Conservation (phyloP, 257 asterid species). For the Scutellaria baicalensis region DNA sequence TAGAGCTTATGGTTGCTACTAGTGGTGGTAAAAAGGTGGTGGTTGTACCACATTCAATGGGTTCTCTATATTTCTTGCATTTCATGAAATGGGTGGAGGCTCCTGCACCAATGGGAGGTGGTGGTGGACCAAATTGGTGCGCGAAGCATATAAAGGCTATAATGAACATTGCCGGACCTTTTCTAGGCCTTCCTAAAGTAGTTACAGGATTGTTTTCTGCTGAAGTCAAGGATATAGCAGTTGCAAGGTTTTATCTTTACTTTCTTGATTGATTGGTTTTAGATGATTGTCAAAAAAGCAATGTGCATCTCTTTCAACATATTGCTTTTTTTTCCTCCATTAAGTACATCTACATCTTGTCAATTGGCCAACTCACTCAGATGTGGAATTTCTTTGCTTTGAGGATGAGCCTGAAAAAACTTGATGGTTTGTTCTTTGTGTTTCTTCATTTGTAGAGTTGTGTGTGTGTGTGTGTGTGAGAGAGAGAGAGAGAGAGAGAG, state of each 20-base stretch:
- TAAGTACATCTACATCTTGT: not conserved
- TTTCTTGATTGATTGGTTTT: constrained; percentile 2
- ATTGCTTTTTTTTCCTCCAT: not conserved
- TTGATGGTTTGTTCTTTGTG: not conserved
- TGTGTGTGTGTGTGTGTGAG: no score
- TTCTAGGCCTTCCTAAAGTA: constrained; percentile 76
- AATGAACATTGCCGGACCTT: constrained; percentile 81
- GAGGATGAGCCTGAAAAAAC: no score
- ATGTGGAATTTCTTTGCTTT: no score
- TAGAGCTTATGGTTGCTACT: constrained; percentile 70
- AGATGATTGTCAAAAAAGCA: not conserved
- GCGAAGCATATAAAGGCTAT: constrained; percentile 71
- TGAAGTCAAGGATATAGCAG: constrained; percentile 77
- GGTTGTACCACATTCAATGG: constrained; percentile 84
- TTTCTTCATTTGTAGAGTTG: not conserved
- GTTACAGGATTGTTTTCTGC: constrained; percentile 75
- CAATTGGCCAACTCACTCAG: not conserved
- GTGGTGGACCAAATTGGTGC: constrained; percentile 85
- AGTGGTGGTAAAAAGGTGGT: constrained; percentile 71
- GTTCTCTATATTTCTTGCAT: constrained; percentile 73
- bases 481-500: not conserved
- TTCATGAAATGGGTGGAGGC: constrained; percentile 94
- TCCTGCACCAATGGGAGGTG: constrained; percentile 77
- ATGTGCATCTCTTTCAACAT: not conserved
- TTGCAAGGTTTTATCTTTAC: constrained; percentile 50